These are phyloP conservation scores for Lichtheimia hyalospora DNA, from an alignment of 371 early-diverging fungal genomes.

Conservation along the genomic window DNA sequence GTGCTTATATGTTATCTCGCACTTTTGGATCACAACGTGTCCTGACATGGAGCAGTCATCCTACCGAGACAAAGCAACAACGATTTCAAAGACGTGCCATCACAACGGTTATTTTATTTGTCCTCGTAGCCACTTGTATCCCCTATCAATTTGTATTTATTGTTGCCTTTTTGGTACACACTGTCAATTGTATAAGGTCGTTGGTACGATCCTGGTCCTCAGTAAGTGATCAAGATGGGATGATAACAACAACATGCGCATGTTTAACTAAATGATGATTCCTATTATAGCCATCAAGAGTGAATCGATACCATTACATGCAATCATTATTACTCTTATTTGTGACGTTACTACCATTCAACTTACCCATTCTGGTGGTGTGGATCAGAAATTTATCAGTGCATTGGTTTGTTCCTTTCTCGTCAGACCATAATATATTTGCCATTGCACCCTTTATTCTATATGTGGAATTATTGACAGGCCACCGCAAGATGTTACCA, in stretches of 20 bases:
- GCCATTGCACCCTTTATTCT: slow-evolving; percentile 61
- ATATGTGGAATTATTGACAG: slow-evolving; percentile 52
- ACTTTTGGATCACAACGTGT: slow-evolving; percentile 3
- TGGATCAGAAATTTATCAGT: slow-evolving; percentile 66
- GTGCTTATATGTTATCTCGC: slow-evolving; percentile 7
- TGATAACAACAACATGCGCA: too few species aligned
- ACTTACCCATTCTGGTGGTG: slow-evolving; percentile 58
- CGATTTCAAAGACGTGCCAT: slow-evolving; percentile 55
- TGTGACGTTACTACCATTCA: slow-evolving; percentile 60
- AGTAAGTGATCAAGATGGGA: slow-evolving; percentile 31
- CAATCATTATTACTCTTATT: slow-evolving; percentile 58
- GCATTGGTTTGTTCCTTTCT: slow-evolving; percentile 63
- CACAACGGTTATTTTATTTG: slow-evolving; percentile 56
- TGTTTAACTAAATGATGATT: too few species aligned
- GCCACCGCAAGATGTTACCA: slow-evolving; percentile 44
- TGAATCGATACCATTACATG: slow-evolving; percentile 60
- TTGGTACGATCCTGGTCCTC: slow-evolving; percentile 34
- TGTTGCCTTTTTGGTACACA: slow-evolving; percentile 74
- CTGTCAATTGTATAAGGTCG: slow-evolving; percentile 64
- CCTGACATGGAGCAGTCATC: slow-evolving; percentile 18
- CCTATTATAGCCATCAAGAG: slow-evolving; percentile 14
- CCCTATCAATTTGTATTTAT: slow-evolving; percentile 86
- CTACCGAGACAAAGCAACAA: slow-evolving; percentile 30
- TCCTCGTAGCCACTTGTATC: slow-evolving; percentile 73
- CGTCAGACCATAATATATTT: slow-evolving; percentile 57